Conservation (phyloP, 2,329 filamentous ascomycete species). For the Passalora sequoiae region DNA sequence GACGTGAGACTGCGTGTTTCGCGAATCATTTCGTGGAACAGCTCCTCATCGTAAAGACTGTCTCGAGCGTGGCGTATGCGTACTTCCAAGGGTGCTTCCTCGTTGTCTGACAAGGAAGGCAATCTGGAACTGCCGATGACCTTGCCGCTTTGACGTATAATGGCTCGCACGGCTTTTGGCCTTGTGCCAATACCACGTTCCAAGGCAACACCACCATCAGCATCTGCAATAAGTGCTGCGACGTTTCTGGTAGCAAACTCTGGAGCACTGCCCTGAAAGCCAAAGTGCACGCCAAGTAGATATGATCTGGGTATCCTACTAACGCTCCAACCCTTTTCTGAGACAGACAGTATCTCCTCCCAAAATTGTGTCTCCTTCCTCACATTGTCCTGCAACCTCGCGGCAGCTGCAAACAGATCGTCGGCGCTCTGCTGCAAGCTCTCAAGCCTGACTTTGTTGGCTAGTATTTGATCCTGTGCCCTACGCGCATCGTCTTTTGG, state of each 20-base stretch:
- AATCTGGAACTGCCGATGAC: slow-evolving; percentile 53
- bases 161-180: slow-evolving; percentile 61
- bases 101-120: slow-evolving; percentile 33
- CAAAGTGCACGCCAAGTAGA: slow-evolving; percentile 79
- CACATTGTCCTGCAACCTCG: slow-evolving; percentile 70
- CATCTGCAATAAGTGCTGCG: slow-evolving; percentile 68
- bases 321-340: slow-evolving; percentile 79
- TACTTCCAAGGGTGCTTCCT: slow-evolving; percentile 58
- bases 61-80: slow-evolving; percentile 71
- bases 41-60: slow-evolving; percentile 74
- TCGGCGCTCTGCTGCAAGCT: slow-evolving; percentile 70
- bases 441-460: slow-evolving; percentile 70
- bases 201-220: slow-evolving; percentile 69
- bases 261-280: slow-evolving; percentile 67
- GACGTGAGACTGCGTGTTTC: slow-evolving; percentile 71
- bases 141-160: slow-evolving; percentile 54
- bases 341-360: slow-evolving; percentile 76
- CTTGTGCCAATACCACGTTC: slow-evolving; percentile 58
- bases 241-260: slow-evolving; percentile 67
- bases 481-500: slow-evolving; percentile 51
- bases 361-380: slow-evolving; percentile 80
- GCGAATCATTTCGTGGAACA: slow-evolving; percentile 83
- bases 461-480: slow-evolving; percentile 42
- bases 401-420: slow-evolving; percentile 65
- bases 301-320: slow-evolving; percentile 55